Evolutionary conservation across 768 basidiomycete species (phyloP).

Genomic region (Psilocybe azurescens): DNA sequence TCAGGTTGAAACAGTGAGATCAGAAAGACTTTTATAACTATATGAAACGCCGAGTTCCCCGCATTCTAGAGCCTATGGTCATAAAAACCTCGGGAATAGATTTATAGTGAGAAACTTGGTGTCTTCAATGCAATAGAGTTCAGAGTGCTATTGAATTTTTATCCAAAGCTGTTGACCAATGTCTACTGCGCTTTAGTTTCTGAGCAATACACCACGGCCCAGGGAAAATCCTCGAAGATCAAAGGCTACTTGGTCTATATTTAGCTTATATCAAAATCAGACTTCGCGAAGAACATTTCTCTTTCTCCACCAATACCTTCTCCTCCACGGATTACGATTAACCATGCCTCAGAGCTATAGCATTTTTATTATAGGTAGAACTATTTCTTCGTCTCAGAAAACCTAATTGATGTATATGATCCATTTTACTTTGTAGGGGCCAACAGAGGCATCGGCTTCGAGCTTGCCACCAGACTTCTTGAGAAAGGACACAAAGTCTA

Average conservation of each 20-base stretch:
- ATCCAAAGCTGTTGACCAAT: no score
- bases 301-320: neutral
- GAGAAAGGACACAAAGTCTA: conserved; percentile 7
- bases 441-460: conserved; percentile 8
- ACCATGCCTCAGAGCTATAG: neutral
- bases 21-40: neutral
- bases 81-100: no score
- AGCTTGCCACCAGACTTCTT: conserved; percentile 1
- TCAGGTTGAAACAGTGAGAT: neutral
- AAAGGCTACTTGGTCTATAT: no score
- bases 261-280: no score
- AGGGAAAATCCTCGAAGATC: no score
- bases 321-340: neutral
- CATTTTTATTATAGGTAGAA: conserved; percentile 9
- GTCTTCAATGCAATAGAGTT: no score
- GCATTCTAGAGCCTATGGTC: neutral
- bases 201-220: no score
- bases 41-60: neutral
- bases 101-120: no score
- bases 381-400: neutral
- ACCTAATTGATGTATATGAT: neutral
- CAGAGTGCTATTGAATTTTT: no score
- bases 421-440: neutral
- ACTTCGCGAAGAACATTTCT: neutral
- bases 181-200: no score